phyloP scores from a whole-genome alignment of 2,329 filamentous ascomycete species.

The Rhexocercosporidium sp. region DNA sequence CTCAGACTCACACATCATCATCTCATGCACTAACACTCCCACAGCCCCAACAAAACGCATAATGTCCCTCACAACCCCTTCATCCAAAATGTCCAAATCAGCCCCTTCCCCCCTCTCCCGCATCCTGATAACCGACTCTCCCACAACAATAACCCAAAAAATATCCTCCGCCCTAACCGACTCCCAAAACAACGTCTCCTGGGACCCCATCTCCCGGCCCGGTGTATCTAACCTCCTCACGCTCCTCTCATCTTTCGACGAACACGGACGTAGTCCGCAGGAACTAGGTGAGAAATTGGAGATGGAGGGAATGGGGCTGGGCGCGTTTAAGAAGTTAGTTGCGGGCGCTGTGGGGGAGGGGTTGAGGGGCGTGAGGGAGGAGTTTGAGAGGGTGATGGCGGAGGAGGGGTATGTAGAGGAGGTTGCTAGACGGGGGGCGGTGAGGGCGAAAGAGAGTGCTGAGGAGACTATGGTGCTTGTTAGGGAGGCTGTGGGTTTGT shows the following conservation, averaged over 20 bases:
- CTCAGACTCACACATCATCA: background rate
- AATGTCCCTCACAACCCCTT: slow-evolving; percentile 85
- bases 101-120: slow-evolving; percentile 72
- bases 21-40: slow-evolving; percentile 4
- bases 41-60: slow-evolving; percentile 72
- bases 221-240: slow-evolving; percentile 89
- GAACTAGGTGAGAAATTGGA: slow-evolving; percentile 48
- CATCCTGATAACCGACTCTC: slow-evolving; percentile 79
- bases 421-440: slow-evolving; percentile 62
- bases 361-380: slow-evolving; percentile 59
- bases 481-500: slow-evolving; percentile 48
- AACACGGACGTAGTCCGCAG: slow-evolving; percentile 45
- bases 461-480: slow-evolving; percentile 53
- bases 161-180: slow-evolving; percentile 80
- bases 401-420: slow-evolving; percentile 58
- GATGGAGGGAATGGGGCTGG: slow-evolving; percentile 51
- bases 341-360: slow-evolving; percentile 60
- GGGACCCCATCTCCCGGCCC: slow-evolving; percentile 71
- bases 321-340: slow-evolving; percentile 67
- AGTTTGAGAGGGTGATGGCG: slow-evolving; percentile 58
- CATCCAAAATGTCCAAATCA: slow-evolving; percentile 94
- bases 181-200: slow-evolving; percentile 67
- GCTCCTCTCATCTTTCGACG: slow-evolving; percentile 74
- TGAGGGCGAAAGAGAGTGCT: slow-evolving; percentile 66
- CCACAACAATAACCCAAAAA: slow-evolving; percentile 69